Evolutionary conservation across 164 flowering plant genomes (phyloP).

Genomic region (Chimonanthus salicifolius): DNA sequence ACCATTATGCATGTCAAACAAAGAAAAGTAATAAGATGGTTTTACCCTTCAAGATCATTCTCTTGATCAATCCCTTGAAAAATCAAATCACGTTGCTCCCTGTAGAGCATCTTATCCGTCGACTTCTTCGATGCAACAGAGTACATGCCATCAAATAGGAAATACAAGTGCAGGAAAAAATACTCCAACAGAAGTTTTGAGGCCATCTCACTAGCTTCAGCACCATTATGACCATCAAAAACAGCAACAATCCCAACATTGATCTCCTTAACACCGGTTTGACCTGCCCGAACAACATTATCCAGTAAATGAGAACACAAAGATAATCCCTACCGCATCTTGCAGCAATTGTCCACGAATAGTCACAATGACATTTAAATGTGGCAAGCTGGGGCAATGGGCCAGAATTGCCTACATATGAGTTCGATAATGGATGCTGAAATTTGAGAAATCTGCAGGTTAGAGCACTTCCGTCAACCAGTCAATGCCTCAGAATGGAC

Average conservation of each 20-base stretch:
- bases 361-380: no score
- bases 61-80: constrained; percentile 34
- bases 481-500: no score
- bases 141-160: constrained; percentile 82
- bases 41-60: constrained; percentile 47
- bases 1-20: no score
- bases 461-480: no score
- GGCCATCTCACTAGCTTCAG: constrained; percentile 98
- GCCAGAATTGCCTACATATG: no score
- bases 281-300: constrained; percentile 37
- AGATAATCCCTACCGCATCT: not conserved
- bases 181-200: constrained; percentile 83
- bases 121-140: constrained; percentile 47
- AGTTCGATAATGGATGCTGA: no score
- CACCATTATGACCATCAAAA: constrained; percentile 98
- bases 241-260: constrained; percentile 72
- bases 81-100: constrained; percentile 29
- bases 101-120: constrained; percentile 30
- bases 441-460: no score
- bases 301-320: not conserved
- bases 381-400: no score
- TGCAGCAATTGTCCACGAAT: not conserved
- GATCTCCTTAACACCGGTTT: constrained; percentile 50
- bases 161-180: constrained; percentile 70
- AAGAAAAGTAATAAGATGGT: not conserved